Evolutionary conservation across 2,329 filamentous ascomycete species (phyloP), one percentile per base, ranked within the genome.

Genomic region (Alternaria postmessia): DNA sequence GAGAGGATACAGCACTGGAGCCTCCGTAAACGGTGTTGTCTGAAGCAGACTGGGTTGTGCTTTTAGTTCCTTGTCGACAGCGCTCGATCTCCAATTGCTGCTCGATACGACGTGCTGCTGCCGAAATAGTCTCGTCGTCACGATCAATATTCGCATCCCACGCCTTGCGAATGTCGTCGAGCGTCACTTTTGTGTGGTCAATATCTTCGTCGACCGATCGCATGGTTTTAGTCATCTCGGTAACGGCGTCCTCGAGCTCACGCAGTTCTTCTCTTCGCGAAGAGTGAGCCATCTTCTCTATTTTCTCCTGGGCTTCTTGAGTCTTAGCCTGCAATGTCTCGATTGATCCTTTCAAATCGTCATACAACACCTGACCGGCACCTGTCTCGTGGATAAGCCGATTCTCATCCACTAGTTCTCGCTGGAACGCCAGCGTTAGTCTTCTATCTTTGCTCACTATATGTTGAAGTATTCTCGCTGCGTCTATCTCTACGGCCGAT

Each of bases 371-470:
- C 30, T 54, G 26, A 1, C 59, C 59, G n/a, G 49, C 54, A 28
- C 36, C 20, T 4, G 55, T 62, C 14, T 41, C 38, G 36, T 51
- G 30, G 5, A 62, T 24, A 18, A 51, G 54, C 18, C 20, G 28
- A 14, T 41, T 26, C 30, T 51, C 49, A 14, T 58, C 55, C 8
- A 54, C 44, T 4, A 62, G 24, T 32, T 62, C 41, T 16, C 26
- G 32, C 20, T 62, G 59, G n/a, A 62, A 58, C 6, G 41, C 28
- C 8, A 62, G 32, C 5, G 42, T 54, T 12, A 58, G 16, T 18
- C 42, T 42, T 11, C 43, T 24, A 18, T 46, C 36, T 44, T 59
- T 58, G 4, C 30, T 12, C 22, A 54, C 38, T 7, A 62, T 43
- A 16, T 59, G 59, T 22, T 54, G 28, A 5, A 62, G n/a, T 14